phyloP scores from a whole-genome alignment of 169 alveolate genomes.

The Cryptosporidium baileyi region DNA sequence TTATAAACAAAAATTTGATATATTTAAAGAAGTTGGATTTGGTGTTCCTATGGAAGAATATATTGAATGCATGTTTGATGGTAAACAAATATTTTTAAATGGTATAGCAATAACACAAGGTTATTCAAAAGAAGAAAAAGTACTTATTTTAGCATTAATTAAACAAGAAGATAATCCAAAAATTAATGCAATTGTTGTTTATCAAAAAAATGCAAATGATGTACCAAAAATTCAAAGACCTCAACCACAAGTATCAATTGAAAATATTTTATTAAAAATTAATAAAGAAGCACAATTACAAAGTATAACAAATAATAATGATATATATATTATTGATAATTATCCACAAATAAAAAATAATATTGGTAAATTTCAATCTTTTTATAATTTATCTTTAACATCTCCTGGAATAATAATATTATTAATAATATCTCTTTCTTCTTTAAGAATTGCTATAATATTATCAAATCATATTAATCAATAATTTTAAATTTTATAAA shows the following conservation, averaged over 20 bases:
- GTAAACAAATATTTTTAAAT: slow-evolving; percentile 7
- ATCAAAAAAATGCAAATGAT: not conserved
- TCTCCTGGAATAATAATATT: slow-evolving; percentile 8
- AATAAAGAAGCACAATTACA: slow-evolving; percentile 26
- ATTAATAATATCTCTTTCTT: slow-evolving; percentile 18
- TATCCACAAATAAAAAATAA: not conserved
- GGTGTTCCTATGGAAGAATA: slow-evolving; percentile 59
- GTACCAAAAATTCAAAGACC: slow-evolving; percentile 51
- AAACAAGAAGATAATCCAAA: slow-evolving; percentile 53
- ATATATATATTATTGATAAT: slow-evolving; percentile 24
- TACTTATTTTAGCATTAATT: slow-evolving; percentile 45
- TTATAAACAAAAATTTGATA: slow-evolving; percentile 27
- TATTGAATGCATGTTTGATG: slow-evolving; percentile 45
- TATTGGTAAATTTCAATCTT: not conserved
- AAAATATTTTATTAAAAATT: not conserved
- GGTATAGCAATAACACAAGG: slow-evolving; percentile 42
- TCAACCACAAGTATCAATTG: not conserved
- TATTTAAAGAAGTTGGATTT: slow-evolving; percentile 52
- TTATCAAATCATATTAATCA: not conserved
- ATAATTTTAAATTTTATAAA: not conserved
- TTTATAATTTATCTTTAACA: slow-evolving; percentile 6
- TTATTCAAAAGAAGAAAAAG: slow-evolving; percentile 30
- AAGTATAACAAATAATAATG: not conserved
- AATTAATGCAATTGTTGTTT: slow-evolving; percentile 63
- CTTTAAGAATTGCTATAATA: slow-evolving; percentile 15